Evolutionary conservation across 2,329 filamentous ascomycete species (phyloP), one percentile per base, ranked within the genome.

Genomic region (Colletotrichum sublineola): DNA sequence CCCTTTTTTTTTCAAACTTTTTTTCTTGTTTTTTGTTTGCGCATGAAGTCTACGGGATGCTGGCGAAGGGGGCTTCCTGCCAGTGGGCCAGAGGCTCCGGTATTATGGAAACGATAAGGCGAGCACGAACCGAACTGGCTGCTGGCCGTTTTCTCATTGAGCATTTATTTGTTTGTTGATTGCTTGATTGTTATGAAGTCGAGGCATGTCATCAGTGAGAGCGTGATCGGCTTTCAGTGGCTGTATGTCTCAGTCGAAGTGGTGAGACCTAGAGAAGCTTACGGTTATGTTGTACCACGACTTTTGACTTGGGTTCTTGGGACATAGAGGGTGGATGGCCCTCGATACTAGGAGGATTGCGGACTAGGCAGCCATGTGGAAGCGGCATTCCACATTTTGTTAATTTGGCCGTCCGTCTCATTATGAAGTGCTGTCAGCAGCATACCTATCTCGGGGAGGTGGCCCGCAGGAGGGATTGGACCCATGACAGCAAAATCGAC

Each of bases 141-240:
- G 56, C 18, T 14, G 64, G 48, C 48, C 53, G 63, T 33, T 42
- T 40, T 66, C 55, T 36, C 18, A 53, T 20, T 33, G 42, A 70
- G 1, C 52, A 5, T 46, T 56, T 48, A 5, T 46, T 56, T 48
- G 18, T 61, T 38, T 36, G 11, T 61, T 67, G 24, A 44, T 14
- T 46, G 20, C n/a, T 11, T 46, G 44, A 44, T 56, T 42, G 33
- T 42, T 48, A 15, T 67, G 56, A 29, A 56, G 12, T 33, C 20
- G 12, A 2, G 67, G 42, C 24, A 58, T 52, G 29, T 20, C n/a
- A 5, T 52, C 14, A 33, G 31, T 18, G 33, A 36, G n/a, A 40
- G 31, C 24, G 9, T 44, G 52, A 66, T 29, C 11, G 36, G 36
- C n/a, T 15, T 40, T 5, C 4, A 24, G 31, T 48, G 33, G 7